Percentiles rank a stretch among this genome's conserved stretches.
Evolutionary conservation across 345 rosid species (phyloP).

Genomic region (Euphorbia peplus): DNA sequence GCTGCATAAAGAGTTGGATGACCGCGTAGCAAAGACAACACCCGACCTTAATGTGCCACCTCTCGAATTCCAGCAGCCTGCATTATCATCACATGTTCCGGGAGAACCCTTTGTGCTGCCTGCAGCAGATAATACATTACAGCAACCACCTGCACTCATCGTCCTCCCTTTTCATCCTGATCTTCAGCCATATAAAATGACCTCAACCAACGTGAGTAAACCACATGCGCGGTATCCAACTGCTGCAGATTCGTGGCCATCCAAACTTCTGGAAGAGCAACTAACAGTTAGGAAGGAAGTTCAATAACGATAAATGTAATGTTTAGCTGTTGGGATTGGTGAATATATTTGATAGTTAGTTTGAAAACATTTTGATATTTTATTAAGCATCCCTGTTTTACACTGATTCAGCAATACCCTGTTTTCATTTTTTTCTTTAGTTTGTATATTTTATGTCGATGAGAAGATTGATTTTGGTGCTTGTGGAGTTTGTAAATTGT

Average conservation of each 20-base stretch:
- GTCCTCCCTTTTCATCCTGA: slow-evolving; percentile 62
- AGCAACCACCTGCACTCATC: slow-evolving; percentile 50
- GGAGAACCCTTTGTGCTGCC: slow-evolving; percentile 26
- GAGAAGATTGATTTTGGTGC: background rate
- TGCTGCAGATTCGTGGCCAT: slow-evolving; percentile 74
- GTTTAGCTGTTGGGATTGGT: background rate
- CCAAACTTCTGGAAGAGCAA: slow-evolving; percentile 52
- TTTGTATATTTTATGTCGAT: background rate
- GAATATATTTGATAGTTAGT: background rate
- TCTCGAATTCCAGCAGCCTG: slow-evolving; percentile 42
- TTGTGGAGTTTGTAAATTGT: background rate
- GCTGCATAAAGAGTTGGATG: slow-evolving; percentile 49
- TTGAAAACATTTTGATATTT: background rate
- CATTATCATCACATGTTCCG: slow-evolving; percentile 29
- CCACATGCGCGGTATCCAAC: slow-evolving; percentile 89
- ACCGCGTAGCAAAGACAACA: slow-evolving; percentile 42
- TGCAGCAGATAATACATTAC: slow-evolving; percentile 39
- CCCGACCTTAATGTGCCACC: slow-evolving; percentile 59
- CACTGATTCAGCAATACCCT: background rate
- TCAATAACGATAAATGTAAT: slow-evolving; percentile 5
- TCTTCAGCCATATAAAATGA: slow-evolving; percentile 34
- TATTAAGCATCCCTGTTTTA: background rate
- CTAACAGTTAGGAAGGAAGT: slow-evolving; percentile 14
- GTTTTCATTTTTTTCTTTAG: background rate
- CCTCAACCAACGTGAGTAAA: slow-evolving; percentile 54